Evolutionary conservation across 2,329 filamentous ascomycete genomes (phyloP).

Genomic region (Penicillium sumatraense): DNA sequence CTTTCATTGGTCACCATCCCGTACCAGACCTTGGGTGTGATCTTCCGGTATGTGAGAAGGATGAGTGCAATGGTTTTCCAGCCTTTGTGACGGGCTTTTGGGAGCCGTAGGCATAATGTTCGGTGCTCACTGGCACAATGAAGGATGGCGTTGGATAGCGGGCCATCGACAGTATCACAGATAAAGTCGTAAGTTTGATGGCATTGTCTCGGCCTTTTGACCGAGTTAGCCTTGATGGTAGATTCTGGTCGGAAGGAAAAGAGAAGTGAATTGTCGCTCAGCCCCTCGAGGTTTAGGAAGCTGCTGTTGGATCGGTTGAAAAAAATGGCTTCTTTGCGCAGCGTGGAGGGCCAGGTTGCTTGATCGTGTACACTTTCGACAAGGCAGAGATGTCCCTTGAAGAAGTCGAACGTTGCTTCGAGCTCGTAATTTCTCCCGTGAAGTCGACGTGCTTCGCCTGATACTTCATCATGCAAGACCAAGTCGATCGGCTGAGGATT

Average conservation of each 20-base stretch:
- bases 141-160: constrained; percentile 27
- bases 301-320: constrained; percentile 23
- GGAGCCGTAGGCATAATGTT: constrained; percentile 29
- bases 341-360: background rate
- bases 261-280: constrained; percentile 32
- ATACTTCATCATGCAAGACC: constrained; percentile 15
- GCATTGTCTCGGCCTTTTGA: constrained; percentile 23
- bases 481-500: constrained; percentile 20
- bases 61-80: constrained; percentile 37
- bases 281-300: constrained; percentile 35
- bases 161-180: constrained; percentile 15
- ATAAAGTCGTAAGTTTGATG: constrained; percentile 27
- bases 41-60: constrained; percentile 31
- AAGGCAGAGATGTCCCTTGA: constrained; percentile 24
- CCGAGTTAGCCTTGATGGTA: constrained; percentile 11
- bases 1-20: constrained; percentile 24
- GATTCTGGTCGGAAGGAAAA: constrained; percentile 25
- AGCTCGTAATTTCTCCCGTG: constrained; percentile 25
- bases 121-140: constrained; percentile 20
- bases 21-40: constrained; percentile 26
- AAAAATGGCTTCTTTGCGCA: constrained; percentile 12
- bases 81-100: constrained; percentile 23
- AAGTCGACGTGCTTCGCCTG: constrained; percentile 20
- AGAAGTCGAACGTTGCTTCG: constrained; percentile 31
- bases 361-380: constrained; percentile 25